phyloP scores from a whole-genome alignment of 2,329 filamentous ascomycete genomes.

The Pyricularia grisea region DNA sequence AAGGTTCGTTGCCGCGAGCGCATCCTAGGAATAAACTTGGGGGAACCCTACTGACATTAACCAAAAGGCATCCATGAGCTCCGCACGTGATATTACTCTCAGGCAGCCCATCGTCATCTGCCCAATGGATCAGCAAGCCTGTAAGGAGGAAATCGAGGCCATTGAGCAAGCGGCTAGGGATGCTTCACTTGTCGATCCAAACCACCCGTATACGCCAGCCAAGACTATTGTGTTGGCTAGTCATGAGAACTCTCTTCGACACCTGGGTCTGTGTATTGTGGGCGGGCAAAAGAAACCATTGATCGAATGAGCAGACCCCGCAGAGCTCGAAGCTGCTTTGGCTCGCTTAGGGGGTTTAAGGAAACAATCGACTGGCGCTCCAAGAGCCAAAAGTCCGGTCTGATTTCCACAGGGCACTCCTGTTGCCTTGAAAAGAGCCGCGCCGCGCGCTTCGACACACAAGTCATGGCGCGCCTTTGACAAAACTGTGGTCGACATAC shows the following conservation, averaged over 20 bases:
- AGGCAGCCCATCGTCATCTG: slow-evolving; percentile 94
- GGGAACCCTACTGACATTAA: neutral
- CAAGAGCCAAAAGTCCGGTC: neutral
- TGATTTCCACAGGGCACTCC: neutral
- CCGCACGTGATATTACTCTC: slow-evolving; percentile 78
- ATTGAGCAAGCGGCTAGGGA: slow-evolving; percentile 95
- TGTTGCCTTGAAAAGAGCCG: neutral
- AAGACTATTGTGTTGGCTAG: slow-evolving; percentile 70
- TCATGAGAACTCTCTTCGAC: slow-evolving; percentile 56
- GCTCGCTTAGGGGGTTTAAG: neutral
- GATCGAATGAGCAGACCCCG: slow-evolving; percentile 39
- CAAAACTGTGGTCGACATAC: neutral
- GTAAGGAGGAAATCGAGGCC: slow-evolving; percentile 97
- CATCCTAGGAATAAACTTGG: neutral
- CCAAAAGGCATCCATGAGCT: slow-evolving; percentile 71
- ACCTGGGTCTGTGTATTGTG: slow-evolving; percentile 54
- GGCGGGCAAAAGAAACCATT: slow-evolving; percentile 56
- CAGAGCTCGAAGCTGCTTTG: neutral
- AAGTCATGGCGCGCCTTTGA: neutral
- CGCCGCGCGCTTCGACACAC: neutral
- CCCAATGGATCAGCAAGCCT: slow-evolving; percentile 87
- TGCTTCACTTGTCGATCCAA: slow-evolving; percentile 75
- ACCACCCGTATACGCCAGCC: slow-evolving; percentile 88
- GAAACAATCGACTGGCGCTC: neutral
- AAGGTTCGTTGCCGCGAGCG: slow-evolving; percentile 54